phyloP scores from a whole-genome alignment of 495 filamentous ascomycete genomes.

The Penicillium roqueforti region DNA sequence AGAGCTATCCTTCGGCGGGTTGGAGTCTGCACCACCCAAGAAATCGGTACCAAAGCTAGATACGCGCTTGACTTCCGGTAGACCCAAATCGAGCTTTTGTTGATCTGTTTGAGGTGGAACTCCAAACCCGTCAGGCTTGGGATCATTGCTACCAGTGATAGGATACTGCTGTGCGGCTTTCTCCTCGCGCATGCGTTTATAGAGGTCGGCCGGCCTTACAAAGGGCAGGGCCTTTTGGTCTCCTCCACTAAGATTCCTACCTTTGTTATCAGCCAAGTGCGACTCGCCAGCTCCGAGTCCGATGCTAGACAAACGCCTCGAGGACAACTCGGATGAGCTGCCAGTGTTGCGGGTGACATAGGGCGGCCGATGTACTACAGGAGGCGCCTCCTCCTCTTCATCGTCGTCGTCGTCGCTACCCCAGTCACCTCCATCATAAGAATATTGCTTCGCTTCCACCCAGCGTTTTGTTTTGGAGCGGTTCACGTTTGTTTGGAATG shows the following conservation, averaged over 20 bases:
- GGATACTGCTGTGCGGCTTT: constrained; percentile 50
- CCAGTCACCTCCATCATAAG: constrained; percentile 94
- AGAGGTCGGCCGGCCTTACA: constrained; percentile 74
- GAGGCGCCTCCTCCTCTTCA: constrained; percentile 48
- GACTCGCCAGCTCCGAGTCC: constrained; percentile 18
- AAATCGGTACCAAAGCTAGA: constrained; percentile 58
- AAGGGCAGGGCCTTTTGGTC: constrained; percentile 55
- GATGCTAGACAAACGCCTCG: constrained; percentile 17
- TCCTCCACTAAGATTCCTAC: constrained; percentile 26
- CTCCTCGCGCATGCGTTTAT: constrained; percentile 68
- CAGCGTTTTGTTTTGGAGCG: constrained; percentile 91
- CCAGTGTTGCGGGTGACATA: constrained; percentile 35
- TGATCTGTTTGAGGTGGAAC: constrained; percentile 9
- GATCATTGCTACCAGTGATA: neutral
- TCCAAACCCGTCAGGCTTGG: neutral
- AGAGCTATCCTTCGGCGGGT: constrained; percentile 15
- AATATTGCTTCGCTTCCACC: constrained; percentile 82
- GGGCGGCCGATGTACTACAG: constrained; percentile 42
- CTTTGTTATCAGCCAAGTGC: constrained; percentile 14
- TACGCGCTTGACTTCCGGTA: constrained; percentile 62
- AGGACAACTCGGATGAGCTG: constrained; percentile 25
- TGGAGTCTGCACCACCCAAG: constrained; percentile 15
- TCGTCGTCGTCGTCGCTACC: constrained; percentile 77
- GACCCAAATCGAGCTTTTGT: constrained; percentile 20
- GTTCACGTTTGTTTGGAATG: constrained; percentile 77